Conservation (phyloP, 495 filamentous ascomycete genomes). For the Aspergillus indologenus region DNA sequence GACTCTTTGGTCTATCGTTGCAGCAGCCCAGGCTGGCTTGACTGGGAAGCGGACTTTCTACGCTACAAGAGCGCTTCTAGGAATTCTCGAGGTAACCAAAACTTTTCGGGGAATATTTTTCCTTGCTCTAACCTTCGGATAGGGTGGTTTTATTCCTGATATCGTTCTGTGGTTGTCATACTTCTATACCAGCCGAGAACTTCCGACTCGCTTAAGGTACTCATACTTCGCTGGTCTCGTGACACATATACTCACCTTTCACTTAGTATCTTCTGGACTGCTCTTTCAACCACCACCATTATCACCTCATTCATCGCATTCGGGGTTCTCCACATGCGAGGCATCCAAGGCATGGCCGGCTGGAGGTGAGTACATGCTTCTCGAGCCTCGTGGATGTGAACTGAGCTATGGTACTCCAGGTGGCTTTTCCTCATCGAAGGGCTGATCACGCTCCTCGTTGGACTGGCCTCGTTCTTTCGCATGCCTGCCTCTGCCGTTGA, state of each 20-base stretch:
- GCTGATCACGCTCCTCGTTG: constrained; percentile 49
- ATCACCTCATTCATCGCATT: constrained; percentile 44
- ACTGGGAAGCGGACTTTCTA: constrained; percentile 59
- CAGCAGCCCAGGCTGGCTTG: constrained; percentile 58
- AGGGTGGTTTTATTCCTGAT: constrained; percentile 61
- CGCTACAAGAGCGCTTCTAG: constrained; percentile 58
- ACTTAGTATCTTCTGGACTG: constrained; percentile 59
- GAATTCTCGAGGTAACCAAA: constrained; percentile 50
- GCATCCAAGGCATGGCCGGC: constrained; percentile 29
- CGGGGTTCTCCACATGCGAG: constrained; percentile 41
- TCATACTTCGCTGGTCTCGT: no score
- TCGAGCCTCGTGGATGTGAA: constrained; percentile 33
- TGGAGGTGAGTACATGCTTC: constrained; percentile 32
- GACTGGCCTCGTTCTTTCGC: constrained; percentile 48
- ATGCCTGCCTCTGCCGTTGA: constrained; percentile 53
- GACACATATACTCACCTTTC: constrained; percentile 41
- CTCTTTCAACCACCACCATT: constrained; percentile 49
- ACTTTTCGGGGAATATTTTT: no score
- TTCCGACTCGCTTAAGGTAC: constrained; percentile 58
- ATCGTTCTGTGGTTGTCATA: constrained; percentile 64
- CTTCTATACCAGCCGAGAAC: constrained; percentile 61
- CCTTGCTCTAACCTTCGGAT: not conserved
- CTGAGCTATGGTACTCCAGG: not conserved
- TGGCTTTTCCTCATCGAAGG: constrained; percentile 57
- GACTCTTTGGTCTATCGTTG: constrained; percentile 67